Conservation (phyloP, 1,284 basidiomycete genomes). For the Ceratobasidium sp. region DNA sequence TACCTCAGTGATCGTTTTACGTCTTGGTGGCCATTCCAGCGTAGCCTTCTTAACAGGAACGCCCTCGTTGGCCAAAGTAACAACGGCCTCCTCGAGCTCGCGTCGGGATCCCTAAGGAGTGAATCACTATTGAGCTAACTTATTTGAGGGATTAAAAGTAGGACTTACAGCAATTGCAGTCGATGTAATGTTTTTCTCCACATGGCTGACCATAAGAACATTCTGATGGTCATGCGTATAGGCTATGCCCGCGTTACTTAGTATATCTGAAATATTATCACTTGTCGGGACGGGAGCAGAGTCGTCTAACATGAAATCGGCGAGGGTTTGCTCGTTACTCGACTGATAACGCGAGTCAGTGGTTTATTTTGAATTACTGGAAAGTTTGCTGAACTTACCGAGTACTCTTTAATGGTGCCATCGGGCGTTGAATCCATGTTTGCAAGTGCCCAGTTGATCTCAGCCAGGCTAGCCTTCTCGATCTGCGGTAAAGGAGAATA, state of each 20-base stretch:
- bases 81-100: slow-evolving; percentile 24
- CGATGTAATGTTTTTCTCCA: slow-evolving; percentile 40
- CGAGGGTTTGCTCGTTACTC: slow-evolving; percentile 2
- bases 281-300: not conserved
- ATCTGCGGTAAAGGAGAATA: slow-evolving; percentile 60
- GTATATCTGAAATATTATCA: slow-evolving; percentile 30
- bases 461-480: slow-evolving; percentile 73
- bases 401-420: slow-evolving; percentile 32
- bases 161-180: slow-evolving; percentile 33
- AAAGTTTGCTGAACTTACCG: not conserved
- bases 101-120: slow-evolving; percentile 16
- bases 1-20: not conserved
- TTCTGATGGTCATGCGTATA: slow-evolving; percentile 41
- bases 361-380: not conserved
- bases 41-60: slow-evolving; percentile 29
- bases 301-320: slow-evolving; percentile 38
- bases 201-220: slow-evolving; percentile 35
- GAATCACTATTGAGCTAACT: not conserved
- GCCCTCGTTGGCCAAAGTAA: slow-evolving; percentile 34
- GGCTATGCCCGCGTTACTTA: slow-evolving; percentile 34
- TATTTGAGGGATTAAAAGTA: not conserved
- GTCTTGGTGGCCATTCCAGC: slow-evolving; percentile 29
- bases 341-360: not conserved
- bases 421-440: slow-evolving; percentile 60
- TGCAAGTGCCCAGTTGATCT: slow-evolving; percentile 80